These are phyloP conservation scores for Amanita rimosa DNA, from an alignment of 768 basidiomycete species.

Conservation along the genomic window DNA sequence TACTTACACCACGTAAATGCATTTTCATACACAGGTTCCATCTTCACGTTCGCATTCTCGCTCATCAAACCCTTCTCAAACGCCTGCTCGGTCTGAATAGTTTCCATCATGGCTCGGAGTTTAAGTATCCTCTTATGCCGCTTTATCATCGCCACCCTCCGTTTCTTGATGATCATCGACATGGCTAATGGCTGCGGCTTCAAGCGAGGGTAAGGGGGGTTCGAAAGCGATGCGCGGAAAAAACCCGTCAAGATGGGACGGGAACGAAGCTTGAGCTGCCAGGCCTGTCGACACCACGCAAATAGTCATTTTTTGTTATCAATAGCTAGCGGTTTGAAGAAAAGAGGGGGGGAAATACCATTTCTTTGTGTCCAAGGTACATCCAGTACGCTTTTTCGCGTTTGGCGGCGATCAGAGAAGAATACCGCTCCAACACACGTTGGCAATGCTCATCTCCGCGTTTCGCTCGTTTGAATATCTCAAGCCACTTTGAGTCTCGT, in stretches of 20 bases:
- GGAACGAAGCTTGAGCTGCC: constrained; percentile 38
- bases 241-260: constrained; percentile 68
- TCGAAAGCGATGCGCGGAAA: constrained; percentile 50
- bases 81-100: constrained; percentile 22
- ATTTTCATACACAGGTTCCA: neutral
- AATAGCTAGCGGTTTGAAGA: neutral
- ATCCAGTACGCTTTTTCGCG: constrained; percentile 38
- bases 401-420: constrained; percentile 39
- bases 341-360: constrained; percentile 22
- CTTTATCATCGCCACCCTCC: constrained; percentile 24
- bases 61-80: constrained; percentile 22
- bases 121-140: constrained; percentile 26
- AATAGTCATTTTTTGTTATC: neutral
- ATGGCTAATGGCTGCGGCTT: constrained; percentile 70
- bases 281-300: constrained; percentile 30
- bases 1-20: neutral
- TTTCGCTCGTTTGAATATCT: constrained; percentile 40
- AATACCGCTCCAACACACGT: constrained; percentile 44
- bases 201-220: constrained; percentile 69
- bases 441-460: constrained; percentile 37
- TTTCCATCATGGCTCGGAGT: constrained; percentile 18
- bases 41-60: too few species aligned
- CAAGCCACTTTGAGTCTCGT: constrained; percentile 39
- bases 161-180: constrained; percentile 52
- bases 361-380: constrained; percentile 32